Evolutionary conservation across 306 rosid species (phyloP), one percentile per base, ranked within the genome.

Genomic region (Ormosia emarginata): DNA sequence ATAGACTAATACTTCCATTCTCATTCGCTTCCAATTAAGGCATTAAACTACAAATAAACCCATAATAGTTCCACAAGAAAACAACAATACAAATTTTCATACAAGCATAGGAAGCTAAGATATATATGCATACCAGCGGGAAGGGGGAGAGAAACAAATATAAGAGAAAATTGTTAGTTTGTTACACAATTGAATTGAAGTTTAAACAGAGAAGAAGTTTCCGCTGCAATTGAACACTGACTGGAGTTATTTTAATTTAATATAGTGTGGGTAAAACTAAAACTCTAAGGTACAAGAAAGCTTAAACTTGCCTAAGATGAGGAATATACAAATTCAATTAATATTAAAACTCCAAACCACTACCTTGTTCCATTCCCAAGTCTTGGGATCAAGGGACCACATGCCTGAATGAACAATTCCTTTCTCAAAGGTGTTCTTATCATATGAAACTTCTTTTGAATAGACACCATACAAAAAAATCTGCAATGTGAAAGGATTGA

Each of bases 301-400:
- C 78, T 75, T 53, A 67, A 65, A 82, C 50, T 55, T 71, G 55
- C 67, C 71, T 71, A 59, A 34, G 67, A 40, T 46, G 61, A 79
- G 56, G 66, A 71, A 59, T 67, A 67, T 40, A 72, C 79, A 76
- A 62, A 71, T 72, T 66, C 56, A 53, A 39, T n/a, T 55, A 71
- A 71, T 81, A 62, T 53, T 71, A 53, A 24, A 72, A 82, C 81
- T 49, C 80, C 73, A 83, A 79, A 78, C 52, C 33, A 84, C 69
- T 79, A 95, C 99, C 99, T 95, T 93, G 78, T 85, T 95, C 99
- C 99, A 95, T 90, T 95, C 98, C 98, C 97, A 95, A 53, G 97
- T 95, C 88, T 88, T 93, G 59, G 98, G 99, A 84, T 95, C 99
- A 85, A 95, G 98, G 86, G 93, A 92, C 97, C 96, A 95, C 90